These are phyloP conservation scores for Parachaetomium inaequale DNA, from an alignment of 495 filamentous ascomycete species.

Conservation along the genomic window DNA sequence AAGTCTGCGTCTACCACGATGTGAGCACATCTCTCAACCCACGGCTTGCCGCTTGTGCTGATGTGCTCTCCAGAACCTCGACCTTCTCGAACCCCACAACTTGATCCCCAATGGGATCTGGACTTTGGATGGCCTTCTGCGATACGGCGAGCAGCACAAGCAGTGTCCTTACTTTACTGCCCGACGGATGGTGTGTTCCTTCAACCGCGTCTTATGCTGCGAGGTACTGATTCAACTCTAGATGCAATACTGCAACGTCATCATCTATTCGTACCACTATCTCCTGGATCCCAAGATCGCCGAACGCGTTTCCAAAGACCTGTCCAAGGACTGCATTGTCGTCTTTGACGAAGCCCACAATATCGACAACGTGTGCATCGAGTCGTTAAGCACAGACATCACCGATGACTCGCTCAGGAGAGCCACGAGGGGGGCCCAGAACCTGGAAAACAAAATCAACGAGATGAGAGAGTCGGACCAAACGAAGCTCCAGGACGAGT, in stretches of 20 bases:
- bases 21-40: constrained; percentile 39
- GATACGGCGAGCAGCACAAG: constrained; percentile 90
- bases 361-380: constrained; percentile 99
- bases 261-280: constrained; percentile 99
- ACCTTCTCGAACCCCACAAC: constrained; percentile 90
- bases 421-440: constrained; percentile 83
- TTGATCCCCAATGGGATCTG: constrained; percentile 91
- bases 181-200: constrained; percentile 74
- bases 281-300: constrained; percentile 97
- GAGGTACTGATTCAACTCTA: constrained; percentile 31
- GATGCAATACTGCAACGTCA: constrained; percentile 99
- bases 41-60: constrained; percentile 4
- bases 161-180: constrained; percentile 98
- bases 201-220: neutral
- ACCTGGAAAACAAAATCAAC: constrained; percentile 81
- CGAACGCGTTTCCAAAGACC: constrained; percentile 90
- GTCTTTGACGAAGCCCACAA: constrained; percentile 99
- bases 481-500: constrained; percentile 90
- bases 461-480: constrained; percentile 93
- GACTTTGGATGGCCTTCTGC: constrained; percentile 83
- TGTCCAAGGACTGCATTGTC: constrained; percentile 97
- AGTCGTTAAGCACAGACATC: constrained; percentile 92
- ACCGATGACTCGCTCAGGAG: constrained; percentile 89
- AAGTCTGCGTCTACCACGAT: constrained; percentile 93
- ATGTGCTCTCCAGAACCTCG: constrained; percentile 64